phyloP scores from a whole-genome alignment of 768 basidiomycete species.

The Dendrothele bispora region DNA sequence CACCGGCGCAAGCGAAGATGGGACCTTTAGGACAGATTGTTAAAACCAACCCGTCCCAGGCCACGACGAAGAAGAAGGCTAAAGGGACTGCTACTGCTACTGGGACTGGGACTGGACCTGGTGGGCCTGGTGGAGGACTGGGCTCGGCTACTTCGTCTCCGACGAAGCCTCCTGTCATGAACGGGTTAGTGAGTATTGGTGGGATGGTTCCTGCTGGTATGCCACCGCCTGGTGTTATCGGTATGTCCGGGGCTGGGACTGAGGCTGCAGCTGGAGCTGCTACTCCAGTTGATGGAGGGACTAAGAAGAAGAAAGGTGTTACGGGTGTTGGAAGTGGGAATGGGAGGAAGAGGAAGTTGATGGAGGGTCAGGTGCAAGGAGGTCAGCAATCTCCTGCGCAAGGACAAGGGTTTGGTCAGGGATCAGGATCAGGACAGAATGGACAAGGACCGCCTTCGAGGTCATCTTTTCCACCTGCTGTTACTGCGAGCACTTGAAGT shows the following conservation, averaged over 20 bases:
- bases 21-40: constrained; percentile 79
- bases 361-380: constrained; percentile 13
- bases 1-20: constrained; percentile 62
- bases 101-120: constrained; percentile 19
- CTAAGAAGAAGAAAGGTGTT: constrained; percentile 49
- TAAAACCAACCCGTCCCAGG: constrained; percentile 44
- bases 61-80: constrained; percentile 63
- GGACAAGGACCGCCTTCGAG: constrained; percentile 11
- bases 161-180: constrained; percentile 16
- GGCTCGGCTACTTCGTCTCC: constrained; percentile 15
- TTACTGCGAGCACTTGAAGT: constrained; percentile 31
- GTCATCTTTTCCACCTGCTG: constrained; percentile 31
- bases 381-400: constrained; percentile 7
- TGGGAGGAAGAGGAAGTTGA: constrained; percentile 40
- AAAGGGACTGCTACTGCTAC: constrained; percentile 17
- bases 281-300: too few species aligned
- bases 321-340: constrained; percentile 43
- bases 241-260: neutral
- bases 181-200: constrained; percentile 10
- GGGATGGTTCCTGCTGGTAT: constrained; percentile 10
- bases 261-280: constrained; percentile 9
- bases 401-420: neutral
- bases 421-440: neutral
- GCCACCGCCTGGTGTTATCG: constrained; percentile 8
- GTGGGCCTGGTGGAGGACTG: constrained; percentile 21